These are phyloP conservation scores for Gossypium arboreum DNA, from an alignment of 345 rosid genomes.

Conservation along the genomic window DNA sequence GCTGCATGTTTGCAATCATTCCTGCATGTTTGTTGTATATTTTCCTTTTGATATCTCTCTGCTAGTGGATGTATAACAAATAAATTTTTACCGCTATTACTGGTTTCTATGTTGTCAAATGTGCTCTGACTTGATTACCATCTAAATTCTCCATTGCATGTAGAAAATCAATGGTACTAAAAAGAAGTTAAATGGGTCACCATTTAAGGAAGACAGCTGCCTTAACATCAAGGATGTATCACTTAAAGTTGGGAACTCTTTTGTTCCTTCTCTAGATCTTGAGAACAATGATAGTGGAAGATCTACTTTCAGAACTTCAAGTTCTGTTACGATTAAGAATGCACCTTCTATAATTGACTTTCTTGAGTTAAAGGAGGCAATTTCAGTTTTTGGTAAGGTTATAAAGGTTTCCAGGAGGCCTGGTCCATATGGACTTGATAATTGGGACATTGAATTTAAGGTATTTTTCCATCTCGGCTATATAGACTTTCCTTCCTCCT, in stretches of 20 bases:
- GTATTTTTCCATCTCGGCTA: slow-evolving; percentile 9
- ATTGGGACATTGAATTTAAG: slow-evolving; percentile 29
- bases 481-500: background rate
- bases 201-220: background rate
- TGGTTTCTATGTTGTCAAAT: slow-evolving; percentile 4
- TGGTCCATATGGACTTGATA: slow-evolving; percentile 20
- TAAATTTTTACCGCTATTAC: background rate
- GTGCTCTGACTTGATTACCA: background rate
- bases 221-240: background rate
- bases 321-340: slow-evolving; percentile 22
- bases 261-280: background rate
- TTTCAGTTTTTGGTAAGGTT: slow-evolving; percentile 17
- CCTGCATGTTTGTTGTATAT: slow-evolving; percentile 5
- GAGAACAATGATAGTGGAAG: slow-evolving; percentile 3
- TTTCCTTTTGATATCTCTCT: background rate
- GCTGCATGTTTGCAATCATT: background rate
- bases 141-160: background rate
- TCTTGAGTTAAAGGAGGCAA: slow-evolving; percentile 16
- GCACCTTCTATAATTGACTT: slow-evolving; percentile 17
- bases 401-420: slow-evolving; percentile 21
- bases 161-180: slow-evolving; percentile 6
- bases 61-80: background rate
- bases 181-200: slow-evolving; percentile 10
- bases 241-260: background rate
- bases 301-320: slow-evolving; percentile 12